Base-by-base conservation (phyloP, 345 rosid species). In the Hypericum perforatum region DNA sequence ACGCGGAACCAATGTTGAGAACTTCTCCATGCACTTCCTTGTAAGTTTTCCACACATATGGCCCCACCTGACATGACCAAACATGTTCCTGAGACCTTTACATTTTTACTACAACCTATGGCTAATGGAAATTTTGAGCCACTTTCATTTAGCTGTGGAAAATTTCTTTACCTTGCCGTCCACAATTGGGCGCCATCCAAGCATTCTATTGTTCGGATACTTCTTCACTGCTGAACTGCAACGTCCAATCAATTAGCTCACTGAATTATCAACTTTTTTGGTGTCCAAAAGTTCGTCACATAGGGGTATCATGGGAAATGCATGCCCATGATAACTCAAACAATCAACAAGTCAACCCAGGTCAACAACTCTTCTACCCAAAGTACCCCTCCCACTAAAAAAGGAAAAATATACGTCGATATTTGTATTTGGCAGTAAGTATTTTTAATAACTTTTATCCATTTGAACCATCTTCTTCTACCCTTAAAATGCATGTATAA, bases 41-140 rank as follows among this genome's bases (percentile, higher is more conserved):
- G 75, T 87, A 92, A 6, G 94, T 75, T 65, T 92, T 87, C 98
- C 98, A 92, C 5, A 70, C 46, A 59, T 87, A 92, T 51, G 92
- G 82, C 32, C 98, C 98, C n/a, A 73, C 63, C 98, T 92, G 56
- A 41, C 43, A 52, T 43, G 9, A 9, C 37, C 41, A 53, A 16
- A 40, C 8, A n/a, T 13, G 47, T 12, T 4, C 12, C 10, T 29
- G 7, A 7, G 7, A 45, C 48, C n/a, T n/a, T 6, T 39, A 12
- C 14, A 50, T n/a, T 47, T 3, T 37, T 29, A 37, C 6, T 14
- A 29, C 39, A 49, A 11, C 11, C 40, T 7, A 5, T 12, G 39
- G 22, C 5, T 57, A 8, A 11, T 22, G 16, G 29, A 13, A 4
- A 37, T 7, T 40, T 37, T 48, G 16, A 6, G 6, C 32, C 14